These are phyloP conservation scores for Quercus glauca DNA, from an alignment of 306 rosid species.

Conservation along the genomic window DNA sequence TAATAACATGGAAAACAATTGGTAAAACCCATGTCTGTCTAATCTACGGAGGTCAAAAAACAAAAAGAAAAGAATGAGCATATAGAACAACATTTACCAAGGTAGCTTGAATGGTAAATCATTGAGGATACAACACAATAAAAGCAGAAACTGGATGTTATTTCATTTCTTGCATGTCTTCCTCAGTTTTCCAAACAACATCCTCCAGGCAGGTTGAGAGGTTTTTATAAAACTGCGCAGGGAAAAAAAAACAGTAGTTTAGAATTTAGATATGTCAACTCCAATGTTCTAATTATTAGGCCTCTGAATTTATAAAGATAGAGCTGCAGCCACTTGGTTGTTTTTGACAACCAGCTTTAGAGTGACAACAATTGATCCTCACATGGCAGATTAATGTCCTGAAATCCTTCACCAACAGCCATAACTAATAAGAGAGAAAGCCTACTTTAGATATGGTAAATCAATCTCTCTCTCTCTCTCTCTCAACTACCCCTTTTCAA, in stretches of 20 bases:
- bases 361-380: background rate
- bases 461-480: background rate
- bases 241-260: background rate
- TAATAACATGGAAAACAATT: conserved; percentile 38
- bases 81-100: conserved; percentile 7
- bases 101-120: background rate
- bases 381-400: background rate
- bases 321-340: background rate
- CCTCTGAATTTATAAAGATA: background rate
- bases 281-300: background rate
- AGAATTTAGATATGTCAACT: background rate
- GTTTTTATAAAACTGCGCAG: conserved; percentile 79
- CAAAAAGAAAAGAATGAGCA: conserved; percentile 13
- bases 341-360: background rate
- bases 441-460: background rate
- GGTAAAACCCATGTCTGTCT: conserved; percentile 20
- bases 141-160: conserved; percentile 22
- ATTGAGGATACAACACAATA: conserved; percentile 20
- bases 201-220: conserved; percentile 79
- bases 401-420: background rate
- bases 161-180: conserved; percentile 58
- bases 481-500: background rate
- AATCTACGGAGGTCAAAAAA: conserved; percentile 25
- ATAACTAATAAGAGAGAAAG: background rate
- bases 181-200: conserved; percentile 95